These are phyloP conservation scores for Ophiostoma triangulosporum DNA, from an alignment of 2,329 filamentous ascomycete species.

Conservation along the genomic window DNA sequence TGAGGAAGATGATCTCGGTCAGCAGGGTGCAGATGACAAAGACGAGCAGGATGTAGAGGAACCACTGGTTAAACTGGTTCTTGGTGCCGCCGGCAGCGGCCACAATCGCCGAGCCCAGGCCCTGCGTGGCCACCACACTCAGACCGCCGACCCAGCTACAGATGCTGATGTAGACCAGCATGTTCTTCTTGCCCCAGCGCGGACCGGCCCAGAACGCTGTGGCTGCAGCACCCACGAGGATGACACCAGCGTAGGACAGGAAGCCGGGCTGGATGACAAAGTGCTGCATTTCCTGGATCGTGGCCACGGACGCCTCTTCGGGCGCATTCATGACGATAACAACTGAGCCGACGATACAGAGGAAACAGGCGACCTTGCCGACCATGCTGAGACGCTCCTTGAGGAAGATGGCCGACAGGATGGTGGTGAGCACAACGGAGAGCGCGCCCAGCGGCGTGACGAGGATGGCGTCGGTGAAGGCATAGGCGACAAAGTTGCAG, in stretches of 20 bases:
- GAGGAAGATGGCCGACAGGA: slow-evolving; percentile 85
- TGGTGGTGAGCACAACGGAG: slow-evolving; percentile 81
- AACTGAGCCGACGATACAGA: slow-evolving; percentile 85
- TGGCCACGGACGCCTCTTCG: slow-evolving; percentile 65
- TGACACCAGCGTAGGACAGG: slow-evolving; percentile 67
- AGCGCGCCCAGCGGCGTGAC: slow-evolving; percentile 86
- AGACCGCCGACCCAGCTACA: slow-evolving; percentile 90
- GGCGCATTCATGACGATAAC: slow-evolving; percentile 93
- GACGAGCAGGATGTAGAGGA: slow-evolving; percentile 78
- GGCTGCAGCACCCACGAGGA: slow-evolving; percentile 59
- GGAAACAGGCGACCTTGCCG: slow-evolving; percentile 89
- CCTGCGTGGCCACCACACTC: slow-evolving; percentile 90
- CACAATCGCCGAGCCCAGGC: slow-evolving; percentile 79
- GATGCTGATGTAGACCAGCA: slow-evolving; percentile 94
- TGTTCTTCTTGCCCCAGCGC: slow-evolving; percentile 86
- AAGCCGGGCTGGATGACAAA: slow-evolving; percentile 83
- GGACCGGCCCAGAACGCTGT: slow-evolving; percentile 73
- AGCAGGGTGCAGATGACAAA: slow-evolving; percentile 83
- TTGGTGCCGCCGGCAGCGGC: slow-evolving; percentile 68
- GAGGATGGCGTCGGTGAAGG: slow-evolving; percentile 90
- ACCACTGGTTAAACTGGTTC: slow-evolving; percentile 94
- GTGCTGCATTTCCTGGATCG: slow-evolving; percentile 84
- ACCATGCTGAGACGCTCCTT: slow-evolving; percentile 93
- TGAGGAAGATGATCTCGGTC: slow-evolving; percentile 90
- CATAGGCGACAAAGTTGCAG: slow-evolving; percentile 94